Base-by-base conservation (phyloP, 2,329 filamentous ascomycete genomes). In the Colletotrichum lini region DNA sequence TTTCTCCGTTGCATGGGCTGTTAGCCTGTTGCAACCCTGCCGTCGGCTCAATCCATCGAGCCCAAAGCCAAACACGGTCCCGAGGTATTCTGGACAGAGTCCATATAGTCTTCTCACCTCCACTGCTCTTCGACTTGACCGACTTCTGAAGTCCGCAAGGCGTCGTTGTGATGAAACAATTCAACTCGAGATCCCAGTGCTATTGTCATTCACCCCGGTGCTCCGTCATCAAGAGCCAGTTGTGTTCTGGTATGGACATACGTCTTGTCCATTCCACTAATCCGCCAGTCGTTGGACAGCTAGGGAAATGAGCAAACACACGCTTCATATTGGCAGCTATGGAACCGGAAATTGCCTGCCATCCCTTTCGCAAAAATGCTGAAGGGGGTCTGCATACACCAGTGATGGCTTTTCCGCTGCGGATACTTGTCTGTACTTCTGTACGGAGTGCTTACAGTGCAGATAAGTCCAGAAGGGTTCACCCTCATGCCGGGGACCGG, bases 281-380 rank as follows among this genome's bases (percentile, higher is more conserved):
- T 61, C 53, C 44, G 44, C 42, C 30, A 35, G 30, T 35, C 30
- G 50, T 44, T 64, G 15, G 65, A 45, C 50, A 35, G 15, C 8
- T 4, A 35, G 44, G 30, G 61, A 44, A 65, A 54, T 69, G 42
- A 53, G 12, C 53, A 21, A 40, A 12, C 53, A 52, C 18, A 30
- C 23, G 13, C 18, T 40, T 53, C 21, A 59, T 35, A 23, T n/a
- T 52, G 50, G 26, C 38, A 47, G 7, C n/a, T 50, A 30, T 52
- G 21, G 8, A 30, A 30, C 16, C 12, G 64, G 68, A 71, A 26
- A 71, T 71, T 62, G 35, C n/a, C 45, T 50, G 4, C 52, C 64
- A 65, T 60, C 40, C 40, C 30, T 13, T 26, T 35, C 40, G 45
- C 40, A 30, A 8, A 8, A 47, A 42, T 52, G 40, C 47, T 38